Percentiles rank a stretch among this genome's conserved stretches.
These are phyloP conservation scores for Vitis rupestris DNA, from an alignment of 164 flowering plant genomes.

Conservation along the genomic window DNA sequence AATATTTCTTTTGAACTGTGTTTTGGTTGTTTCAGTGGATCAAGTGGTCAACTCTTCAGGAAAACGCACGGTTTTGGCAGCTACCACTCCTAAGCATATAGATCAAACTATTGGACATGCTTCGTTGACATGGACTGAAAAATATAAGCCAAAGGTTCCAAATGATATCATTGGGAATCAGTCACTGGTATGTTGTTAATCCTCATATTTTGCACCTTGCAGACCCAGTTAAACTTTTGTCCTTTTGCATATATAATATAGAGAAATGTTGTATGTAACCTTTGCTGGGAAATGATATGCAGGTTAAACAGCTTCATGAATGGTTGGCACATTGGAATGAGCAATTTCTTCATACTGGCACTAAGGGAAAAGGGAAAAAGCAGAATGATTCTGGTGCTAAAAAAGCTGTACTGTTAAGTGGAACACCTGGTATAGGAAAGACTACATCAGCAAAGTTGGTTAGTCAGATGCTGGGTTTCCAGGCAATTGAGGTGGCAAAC, in stretches of 20 bases:
- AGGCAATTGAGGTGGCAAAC: slow-evolving; percentile 69
- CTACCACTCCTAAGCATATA: slow-evolving; percentile 42
- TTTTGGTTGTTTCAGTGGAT: slow-evolving; percentile 24
- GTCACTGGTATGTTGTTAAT: slow-evolving; percentile 51
- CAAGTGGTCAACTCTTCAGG: slow-evolving; percentile 19
- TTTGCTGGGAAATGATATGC: slow-evolving; percentile 8
- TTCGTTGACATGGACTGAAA: slow-evolving; percentile 82
- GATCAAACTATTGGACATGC: slow-evolving; percentile 18
- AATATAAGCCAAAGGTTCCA: slow-evolving; percentile 81
- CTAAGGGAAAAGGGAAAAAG: slow-evolving; percentile 67
- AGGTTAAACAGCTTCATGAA: slow-evolving; percentile 90
- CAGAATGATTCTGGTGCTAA: slow-evolving; percentile 70
- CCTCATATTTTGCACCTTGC: background rate
- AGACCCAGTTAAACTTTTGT: background rate
- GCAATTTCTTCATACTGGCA: slow-evolving; percentile 50
- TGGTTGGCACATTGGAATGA: slow-evolving; percentile 86
- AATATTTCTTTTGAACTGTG: slow-evolving; percentile 1
- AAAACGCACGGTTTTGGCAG: slow-evolving; percentile 22
- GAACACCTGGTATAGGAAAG: slow-evolving; percentile 97
- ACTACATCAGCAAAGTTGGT: slow-evolving; percentile 94
- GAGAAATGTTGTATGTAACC: background rate
- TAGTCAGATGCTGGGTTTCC: slow-evolving; percentile 87
- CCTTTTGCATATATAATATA: background rate
- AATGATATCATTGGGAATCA: slow-evolving; percentile 91
- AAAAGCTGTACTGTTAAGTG: slow-evolving; percentile 85